A percentile compares a stretch with the other conserved stretches of the same genome.
Evolutionary conservation across 345 rosid genomes (phyloP).

Genomic region (Viola odorata): DNA sequence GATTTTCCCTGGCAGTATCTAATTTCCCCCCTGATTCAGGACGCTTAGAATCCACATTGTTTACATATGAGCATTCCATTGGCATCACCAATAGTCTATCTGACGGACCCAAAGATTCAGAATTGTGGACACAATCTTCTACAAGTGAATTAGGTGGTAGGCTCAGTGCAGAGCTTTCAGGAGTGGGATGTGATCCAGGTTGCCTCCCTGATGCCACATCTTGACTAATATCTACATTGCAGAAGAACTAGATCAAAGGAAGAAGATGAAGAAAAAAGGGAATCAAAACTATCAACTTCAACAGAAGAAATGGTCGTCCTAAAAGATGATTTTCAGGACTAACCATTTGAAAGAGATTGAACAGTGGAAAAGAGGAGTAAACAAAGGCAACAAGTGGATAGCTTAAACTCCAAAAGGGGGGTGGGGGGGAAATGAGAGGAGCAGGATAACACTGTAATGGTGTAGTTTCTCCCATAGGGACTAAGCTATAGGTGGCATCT

Average conservation of each 20-base stretch:
- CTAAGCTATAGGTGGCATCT: no score
- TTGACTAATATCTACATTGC: conserved; percentile 43
- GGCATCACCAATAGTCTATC: conserved; percentile 20
- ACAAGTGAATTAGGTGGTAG: conserved; percentile 12
- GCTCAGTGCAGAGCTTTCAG: conserved; percentile 13
- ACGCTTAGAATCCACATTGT: conserved; percentile 17
- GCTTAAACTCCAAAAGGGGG: no score
- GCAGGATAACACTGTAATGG: no score
- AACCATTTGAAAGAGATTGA: neutral
- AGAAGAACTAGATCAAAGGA: conserved; percentile 30
- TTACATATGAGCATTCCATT: conserved; percentile 17
- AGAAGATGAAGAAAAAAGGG: neutral
- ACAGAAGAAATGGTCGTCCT: conserved; percentile 1
- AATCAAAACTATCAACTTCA: conserved; percentile 17
- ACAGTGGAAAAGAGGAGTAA: neutral
- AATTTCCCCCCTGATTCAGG: conserved; percentile 19
- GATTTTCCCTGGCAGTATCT: conserved; percentile 14
- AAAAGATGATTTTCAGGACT: conserved; percentile 2
- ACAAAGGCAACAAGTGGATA: no score
- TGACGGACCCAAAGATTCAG: conserved; percentile 16
- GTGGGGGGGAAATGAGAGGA: no score
- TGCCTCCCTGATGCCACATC: conserved; percentile 20
- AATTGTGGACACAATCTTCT: conserved; percentile 13
- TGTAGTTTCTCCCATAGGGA: no score
- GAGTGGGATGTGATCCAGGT: conserved; percentile 20